phyloP scores from a whole-genome alignment of 352 stramenopile genomes.

The Globisporangium heterothallicum region DNA sequence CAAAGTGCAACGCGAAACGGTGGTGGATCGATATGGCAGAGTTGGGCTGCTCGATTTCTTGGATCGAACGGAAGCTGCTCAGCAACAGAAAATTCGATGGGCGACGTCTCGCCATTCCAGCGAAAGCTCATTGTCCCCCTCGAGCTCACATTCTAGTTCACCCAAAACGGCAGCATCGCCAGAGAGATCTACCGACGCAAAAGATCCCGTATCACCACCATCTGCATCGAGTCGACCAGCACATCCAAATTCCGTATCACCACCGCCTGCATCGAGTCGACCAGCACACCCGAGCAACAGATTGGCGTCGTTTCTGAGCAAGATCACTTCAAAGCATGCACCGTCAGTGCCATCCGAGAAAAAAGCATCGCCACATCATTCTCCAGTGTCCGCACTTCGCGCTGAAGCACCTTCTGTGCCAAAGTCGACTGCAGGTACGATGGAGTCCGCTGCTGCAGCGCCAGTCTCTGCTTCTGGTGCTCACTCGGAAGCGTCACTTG shows the following conservation, averaged over 20 bases:
- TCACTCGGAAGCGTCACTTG: neutral
- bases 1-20: slow-evolving; percentile 38
- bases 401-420: too few relatives aligned
- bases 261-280: neutral
- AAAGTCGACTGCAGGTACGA: too few relatives aligned
- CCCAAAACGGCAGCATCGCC: slow-evolving; percentile 10
- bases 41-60: slow-evolving; percentile 45
- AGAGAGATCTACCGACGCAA: neutral
- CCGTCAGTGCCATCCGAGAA: neutral
- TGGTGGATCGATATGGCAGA: slow-evolving; percentile 45
- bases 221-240: neutral
- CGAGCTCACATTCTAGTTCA: slow-evolving; percentile 15
- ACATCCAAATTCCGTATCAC: neutral
- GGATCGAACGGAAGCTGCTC: slow-evolving; percentile 24
- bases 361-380: neutral
- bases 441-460: too few relatives aligned
- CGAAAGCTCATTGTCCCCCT: slow-evolving; percentile 21
- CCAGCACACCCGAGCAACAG: slow-evolving; percentile 21
- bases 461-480: neutral
- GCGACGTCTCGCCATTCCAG: slow-evolving; percentile 12
- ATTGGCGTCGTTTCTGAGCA: slow-evolving; percentile 30
- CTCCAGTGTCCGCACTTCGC: too few relatives aligned
- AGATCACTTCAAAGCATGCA: slow-evolving; percentile 13
- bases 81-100: slow-evolving; percentile 21
- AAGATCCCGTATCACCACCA: neutral